Evolutionary conservation across 345 rosid species (phyloP).

Genomic region (Citrus medica): DNA sequence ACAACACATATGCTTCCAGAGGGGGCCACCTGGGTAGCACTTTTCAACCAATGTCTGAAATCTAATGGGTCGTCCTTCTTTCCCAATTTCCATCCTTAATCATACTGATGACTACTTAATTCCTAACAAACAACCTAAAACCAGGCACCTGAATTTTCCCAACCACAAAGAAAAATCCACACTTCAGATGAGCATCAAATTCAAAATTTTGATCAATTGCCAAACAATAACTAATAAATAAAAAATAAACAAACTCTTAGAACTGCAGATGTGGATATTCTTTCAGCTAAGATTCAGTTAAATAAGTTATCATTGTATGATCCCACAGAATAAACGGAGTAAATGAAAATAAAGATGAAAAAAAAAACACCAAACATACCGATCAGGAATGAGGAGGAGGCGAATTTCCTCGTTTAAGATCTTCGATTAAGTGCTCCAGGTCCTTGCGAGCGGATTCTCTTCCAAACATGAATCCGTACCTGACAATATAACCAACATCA

Average conservation of each 20-base stretch:
- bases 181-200: neutral
- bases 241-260: neutral
- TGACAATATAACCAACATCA: constrained; percentile 5
- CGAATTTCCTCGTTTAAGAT: constrained; percentile 55
- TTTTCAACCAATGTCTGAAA: neutral
- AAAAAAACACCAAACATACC: neutral
- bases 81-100: neutral
- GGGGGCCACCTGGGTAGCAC: neutral
- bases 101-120: neutral
- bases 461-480: constrained; percentile 98
- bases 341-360: neutral
- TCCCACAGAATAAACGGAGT: neutral
- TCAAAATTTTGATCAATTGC: neutral
- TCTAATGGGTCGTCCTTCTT: neutral
- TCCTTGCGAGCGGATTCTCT: constrained; percentile 88
- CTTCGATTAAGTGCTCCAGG: constrained; percentile 69
- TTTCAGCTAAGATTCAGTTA: neutral
- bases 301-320: neutral
- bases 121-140: neutral
- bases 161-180: neutral
- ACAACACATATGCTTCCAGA: neutral
- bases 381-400: constrained; percentile 35
- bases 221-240: neutral
- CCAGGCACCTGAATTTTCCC: neutral
- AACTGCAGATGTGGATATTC: neutral